These are phyloP conservation scores for Aspergillus affinis DNA, from an alignment of 495 filamentous ascomycete species.

Conservation along the genomic window DNA sequence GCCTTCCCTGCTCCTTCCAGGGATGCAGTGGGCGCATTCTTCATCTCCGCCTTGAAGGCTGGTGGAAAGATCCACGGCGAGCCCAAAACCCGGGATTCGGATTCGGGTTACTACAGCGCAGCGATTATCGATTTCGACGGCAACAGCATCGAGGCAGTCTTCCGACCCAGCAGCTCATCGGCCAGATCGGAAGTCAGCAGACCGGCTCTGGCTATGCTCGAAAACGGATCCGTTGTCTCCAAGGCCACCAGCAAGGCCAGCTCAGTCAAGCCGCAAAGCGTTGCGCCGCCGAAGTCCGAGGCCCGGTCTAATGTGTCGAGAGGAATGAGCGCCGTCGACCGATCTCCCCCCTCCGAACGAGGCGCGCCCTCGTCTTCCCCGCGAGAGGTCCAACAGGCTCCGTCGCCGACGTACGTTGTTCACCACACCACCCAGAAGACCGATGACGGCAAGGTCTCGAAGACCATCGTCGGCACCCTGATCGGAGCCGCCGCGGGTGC, in stretches of 20 bases:
- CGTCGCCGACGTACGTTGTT: constrained; percentile 32
- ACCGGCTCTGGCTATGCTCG: constrained; percentile 35
- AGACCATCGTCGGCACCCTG: constrained; percentile 70
- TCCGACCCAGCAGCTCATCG: constrained; percentile 34
- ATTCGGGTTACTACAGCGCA: constrained; percentile 57
- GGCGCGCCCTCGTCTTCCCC: constrained; percentile 28
- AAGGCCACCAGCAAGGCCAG: constrained; percentile 33
- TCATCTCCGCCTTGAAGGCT: constrained; percentile 55
- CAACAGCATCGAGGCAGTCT: constrained; percentile 62
- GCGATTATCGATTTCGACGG: constrained; percentile 61
- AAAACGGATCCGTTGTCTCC: constrained; percentile 42
- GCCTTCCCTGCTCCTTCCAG: constrained; percentile 56
- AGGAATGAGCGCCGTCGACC: constrained; percentile 31
- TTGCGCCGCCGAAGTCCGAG: constrained; percentile 30
- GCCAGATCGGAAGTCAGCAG: constrained; percentile 33
- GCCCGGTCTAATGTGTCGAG: constrained; percentile 32
- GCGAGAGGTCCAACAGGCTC: constrained; percentile 28
- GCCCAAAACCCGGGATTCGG: constrained; percentile 52
- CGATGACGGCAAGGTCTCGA: constrained; percentile 44
- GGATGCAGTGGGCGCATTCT: constrained; percentile 58
- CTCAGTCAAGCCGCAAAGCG: constrained; percentile 32
- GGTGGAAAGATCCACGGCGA: constrained; percentile 57
- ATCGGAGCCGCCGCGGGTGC: constrained; percentile 76
- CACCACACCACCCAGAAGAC: constrained; percentile 29
- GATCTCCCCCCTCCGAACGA: constrained; percentile 23